Evolutionary conservation across 2,329 filamentous ascomycete genomes (phyloP), one percentile per base, ranked within the genome.

Genomic region (Paradendryphiella salina): DNA sequence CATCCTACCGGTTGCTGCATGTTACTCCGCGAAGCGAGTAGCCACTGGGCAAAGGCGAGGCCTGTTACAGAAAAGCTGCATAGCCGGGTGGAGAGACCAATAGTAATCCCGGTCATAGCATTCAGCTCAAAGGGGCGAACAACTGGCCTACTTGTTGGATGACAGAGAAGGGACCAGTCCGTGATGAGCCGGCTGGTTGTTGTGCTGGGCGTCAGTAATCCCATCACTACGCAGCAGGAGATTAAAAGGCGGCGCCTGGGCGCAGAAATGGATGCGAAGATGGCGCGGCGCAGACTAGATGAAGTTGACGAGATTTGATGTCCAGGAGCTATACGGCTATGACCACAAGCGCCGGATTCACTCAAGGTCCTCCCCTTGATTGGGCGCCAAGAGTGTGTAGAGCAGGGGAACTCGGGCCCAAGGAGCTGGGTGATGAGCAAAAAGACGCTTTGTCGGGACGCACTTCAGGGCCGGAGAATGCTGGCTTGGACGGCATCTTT

Each of bases 171-270:
- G 6, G 23, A 26, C 7, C 5, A 9, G 7, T 26, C 23, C 23
- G 23, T 10, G 23, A 26, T 26, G 23, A 68, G 53, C 46, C 57
- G 56, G 56, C 53, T 53, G 46, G 36, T 52, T 46, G 35, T 42
- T 49, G 54, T 56, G 46, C 60, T 62, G 49, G 61, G 64, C 63
- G 63, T 68, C 60, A 67, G 66, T 63, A 55, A 56, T 54, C 40
- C 49, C 43, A 46, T 57, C 44, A 50, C 39, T 34, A 40, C 54
- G 52, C 56, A 60, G 54, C 13, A 36, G 45, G 52, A 56, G 29
- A 60, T 14, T 61, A 57, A 57, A 36, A 28, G 41, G 23, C 35
- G 34, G 49, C 35, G 9, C 28, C 18, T 35, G 37, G 29, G 14
- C 26, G 20, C 33, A 34, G 21, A 39, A 7, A 28, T 8, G 29